Conservation (phyloP, 2,329 filamentous ascomycete genomes). For the Fusarium setosum region DNA sequence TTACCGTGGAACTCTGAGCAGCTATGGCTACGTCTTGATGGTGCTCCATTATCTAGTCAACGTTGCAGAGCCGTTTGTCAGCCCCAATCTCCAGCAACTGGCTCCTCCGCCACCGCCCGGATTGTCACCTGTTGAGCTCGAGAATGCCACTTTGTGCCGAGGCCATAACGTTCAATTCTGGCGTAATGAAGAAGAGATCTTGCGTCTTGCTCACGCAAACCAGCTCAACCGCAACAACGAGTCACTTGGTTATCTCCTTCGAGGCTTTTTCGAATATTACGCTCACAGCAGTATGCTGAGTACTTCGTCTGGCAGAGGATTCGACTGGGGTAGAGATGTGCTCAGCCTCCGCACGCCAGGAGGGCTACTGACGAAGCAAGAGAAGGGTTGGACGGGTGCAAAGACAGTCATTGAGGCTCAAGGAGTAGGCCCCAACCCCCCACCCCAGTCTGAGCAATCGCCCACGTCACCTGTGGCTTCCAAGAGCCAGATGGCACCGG, state of each 20-base stretch:
- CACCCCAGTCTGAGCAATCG: slow-evolving; percentile 31
- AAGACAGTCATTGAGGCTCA: slow-evolving; percentile 73
- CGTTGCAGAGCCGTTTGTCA: slow-evolving; percentile 81
- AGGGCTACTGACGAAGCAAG: slow-evolving; percentile 77
- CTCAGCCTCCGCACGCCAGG: slow-evolving; percentile 79
- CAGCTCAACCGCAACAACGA: slow-evolving; percentile 76
- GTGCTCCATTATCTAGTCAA: slow-evolving; percentile 92
- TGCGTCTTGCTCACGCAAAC: slow-evolving; percentile 65
- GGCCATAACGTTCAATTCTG: slow-evolving; percentile 82
- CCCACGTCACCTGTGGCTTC: not conserved
- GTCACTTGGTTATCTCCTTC: slow-evolving; percentile 76
- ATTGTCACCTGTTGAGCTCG: slow-evolving; percentile 35
- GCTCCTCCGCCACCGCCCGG: slow-evolving; percentile 55
- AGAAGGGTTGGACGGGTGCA: slow-evolving; percentile 89
- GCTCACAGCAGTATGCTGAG: slow-evolving; percentile 69
- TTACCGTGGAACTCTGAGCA: slow-evolving; percentile 87
- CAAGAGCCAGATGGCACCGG: slow-evolving; percentile 2
- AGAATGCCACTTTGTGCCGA: slow-evolving; percentile 57
- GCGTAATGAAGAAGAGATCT: slow-evolving; percentile 78
- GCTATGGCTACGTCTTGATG: slow-evolving; percentile 94
- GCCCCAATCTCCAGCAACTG: slow-evolving; percentile 81
- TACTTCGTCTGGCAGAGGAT: slow-evolving; percentile 64
- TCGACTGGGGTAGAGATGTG: slow-evolving; percentile 85
- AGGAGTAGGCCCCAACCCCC: slow-evolving; percentile 39
- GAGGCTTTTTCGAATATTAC: slow-evolving; percentile 91